A percentile compares a stretch with the other conserved stretches of the same genome.
Evolutionary conservation across 2,329 filamentous ascomycete genomes (phyloP).

Genomic region (Ophiocordyceps camponoti-saundersi): DNA sequence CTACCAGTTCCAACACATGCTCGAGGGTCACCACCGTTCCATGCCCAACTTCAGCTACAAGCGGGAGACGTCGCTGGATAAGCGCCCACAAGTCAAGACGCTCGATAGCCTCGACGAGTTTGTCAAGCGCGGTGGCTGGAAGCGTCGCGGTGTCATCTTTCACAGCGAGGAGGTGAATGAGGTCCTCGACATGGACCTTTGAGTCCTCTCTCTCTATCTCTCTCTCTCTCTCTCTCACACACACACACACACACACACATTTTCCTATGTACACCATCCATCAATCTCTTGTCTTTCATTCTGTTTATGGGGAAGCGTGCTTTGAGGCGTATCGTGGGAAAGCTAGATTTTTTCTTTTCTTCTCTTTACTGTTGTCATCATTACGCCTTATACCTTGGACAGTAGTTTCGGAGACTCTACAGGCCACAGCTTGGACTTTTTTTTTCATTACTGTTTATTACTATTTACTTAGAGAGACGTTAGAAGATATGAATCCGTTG

Average conservation of each 20-base stretch:
- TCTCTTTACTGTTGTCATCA: neutral
- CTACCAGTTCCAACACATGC: conserved; percentile 7
- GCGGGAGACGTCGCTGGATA: conserved; percentile 8
- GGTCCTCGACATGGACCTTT: neutral
- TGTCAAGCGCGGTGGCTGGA: conserved; percentile 25
- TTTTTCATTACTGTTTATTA: no score
- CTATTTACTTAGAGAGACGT: no score
- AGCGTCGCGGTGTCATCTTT: conserved; percentile 24
- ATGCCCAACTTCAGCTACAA: conserved; percentile 20
- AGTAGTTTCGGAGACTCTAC: neutral
- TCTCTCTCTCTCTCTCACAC: no score
- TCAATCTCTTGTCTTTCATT: neutral
- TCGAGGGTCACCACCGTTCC: conserved; percentile 6
- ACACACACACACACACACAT: neutral
- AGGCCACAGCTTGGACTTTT: neutral
- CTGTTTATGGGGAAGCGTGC: neutral
- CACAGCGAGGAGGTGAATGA: conserved; percentile 6
- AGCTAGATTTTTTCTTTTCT: neutral
- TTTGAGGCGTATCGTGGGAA: neutral
- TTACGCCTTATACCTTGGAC: neutral
- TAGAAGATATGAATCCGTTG: no score
- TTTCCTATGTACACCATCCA: neutral
- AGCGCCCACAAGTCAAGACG: conserved; percentile 19
- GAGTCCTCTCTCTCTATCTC: neutral
- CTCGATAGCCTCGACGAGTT: conserved; percentile 23